phyloP scores from a whole-genome alignment of 768 basidiomycete genomes.

The Mycena amicta region DNA sequence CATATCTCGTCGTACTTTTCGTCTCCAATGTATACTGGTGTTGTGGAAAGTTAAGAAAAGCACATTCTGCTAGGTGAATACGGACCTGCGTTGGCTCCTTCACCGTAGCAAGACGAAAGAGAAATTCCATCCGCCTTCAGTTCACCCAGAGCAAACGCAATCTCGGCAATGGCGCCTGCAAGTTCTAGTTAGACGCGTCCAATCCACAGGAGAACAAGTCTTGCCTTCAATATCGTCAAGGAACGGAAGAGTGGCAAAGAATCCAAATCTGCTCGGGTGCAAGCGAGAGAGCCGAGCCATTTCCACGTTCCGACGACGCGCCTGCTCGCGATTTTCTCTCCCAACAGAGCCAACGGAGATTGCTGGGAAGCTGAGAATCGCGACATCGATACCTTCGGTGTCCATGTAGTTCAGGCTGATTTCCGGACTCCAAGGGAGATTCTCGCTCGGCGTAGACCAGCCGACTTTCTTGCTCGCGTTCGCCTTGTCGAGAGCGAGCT shows the following conservation, averaged over 20 bases:
- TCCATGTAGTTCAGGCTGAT: conserved; percentile 69
- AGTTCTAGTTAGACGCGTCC: neutral
- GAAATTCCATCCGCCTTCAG: conserved; percentile 67
- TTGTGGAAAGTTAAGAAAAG: conserved; percentile 2
- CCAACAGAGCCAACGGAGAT: conserved; percentile 42
- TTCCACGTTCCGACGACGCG: conserved; percentile 50
- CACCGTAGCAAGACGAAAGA: conserved; percentile 68
- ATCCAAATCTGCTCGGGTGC: conserved; percentile 63
- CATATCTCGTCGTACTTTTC: conserved; percentile 66
- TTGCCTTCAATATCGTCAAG: conserved; percentile 68
- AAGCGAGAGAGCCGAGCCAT: conserved; percentile 49
- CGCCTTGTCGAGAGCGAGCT: conserved; percentile 51
- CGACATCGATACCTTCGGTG: conserved; percentile 52
- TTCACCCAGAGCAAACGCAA: conserved; percentile 60
- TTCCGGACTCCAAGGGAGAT: conserved; percentile 66
- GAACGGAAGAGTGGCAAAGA: conserved; percentile 68
- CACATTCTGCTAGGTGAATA: neutral
- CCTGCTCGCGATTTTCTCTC: conserved; percentile 41
- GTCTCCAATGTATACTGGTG: conserved; percentile 67
- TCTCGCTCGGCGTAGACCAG: conserved; percentile 64
- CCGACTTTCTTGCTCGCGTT: conserved; percentile 50
- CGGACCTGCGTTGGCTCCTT: conserved; percentile 55
- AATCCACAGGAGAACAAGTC: conserved; percentile 36
- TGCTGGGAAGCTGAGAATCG: conserved; percentile 71
- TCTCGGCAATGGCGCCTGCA: conserved; percentile 61